phyloP scores from a whole-genome alignment of 768 basidiomycete species.

The Dacryopinax primogenitus region DNA sequence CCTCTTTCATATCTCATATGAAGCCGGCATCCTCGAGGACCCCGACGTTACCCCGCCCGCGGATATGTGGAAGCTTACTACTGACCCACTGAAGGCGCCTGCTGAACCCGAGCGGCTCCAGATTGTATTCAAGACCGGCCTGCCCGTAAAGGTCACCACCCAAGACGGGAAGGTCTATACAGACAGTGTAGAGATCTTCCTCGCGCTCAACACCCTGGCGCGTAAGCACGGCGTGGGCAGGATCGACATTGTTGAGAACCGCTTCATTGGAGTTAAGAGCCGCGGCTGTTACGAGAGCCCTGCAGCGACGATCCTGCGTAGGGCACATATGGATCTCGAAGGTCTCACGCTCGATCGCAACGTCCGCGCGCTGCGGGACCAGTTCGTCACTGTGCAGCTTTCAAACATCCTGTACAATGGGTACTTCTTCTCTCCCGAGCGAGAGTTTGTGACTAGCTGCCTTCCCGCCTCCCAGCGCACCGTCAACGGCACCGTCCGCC shows the following conservation, averaged over 20 bases:
- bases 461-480: constrained; percentile 92
- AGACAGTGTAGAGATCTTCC: constrained; percentile 91
- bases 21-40: constrained; percentile 96
- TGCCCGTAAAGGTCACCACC: constrained; percentile 71
- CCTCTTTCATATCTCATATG: constrained; percentile 99
- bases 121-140: constrained; percentile 76
- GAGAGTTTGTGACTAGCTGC: constrained; percentile 82
- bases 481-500: constrained; percentile 81
- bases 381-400: constrained; percentile 84
- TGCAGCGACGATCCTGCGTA: constrained; percentile 88
- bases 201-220: constrained; percentile 77
- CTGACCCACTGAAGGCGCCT: constrained; percentile 70
- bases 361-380: constrained; percentile 85
- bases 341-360: constrained; percentile 97
- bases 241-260: constrained; percentile 98
- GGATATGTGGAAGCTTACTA: constrained; percentile 99
- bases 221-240: constrained; percentile 92
- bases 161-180: constrained; percentile 52
- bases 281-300: constrained; percentile 99
- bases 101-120: constrained; percentile 59
- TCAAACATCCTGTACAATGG: constrained; percentile 94
- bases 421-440: constrained; percentile 98
- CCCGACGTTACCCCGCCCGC: constrained; percentile 83
- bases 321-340: constrained; percentile 91
- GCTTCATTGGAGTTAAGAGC: constrained; percentile 98